These are phyloP conservation scores for Dryas alaskensis DNA, from an alignment of 306 rosid genomes.

Conservation along the genomic window DNA sequence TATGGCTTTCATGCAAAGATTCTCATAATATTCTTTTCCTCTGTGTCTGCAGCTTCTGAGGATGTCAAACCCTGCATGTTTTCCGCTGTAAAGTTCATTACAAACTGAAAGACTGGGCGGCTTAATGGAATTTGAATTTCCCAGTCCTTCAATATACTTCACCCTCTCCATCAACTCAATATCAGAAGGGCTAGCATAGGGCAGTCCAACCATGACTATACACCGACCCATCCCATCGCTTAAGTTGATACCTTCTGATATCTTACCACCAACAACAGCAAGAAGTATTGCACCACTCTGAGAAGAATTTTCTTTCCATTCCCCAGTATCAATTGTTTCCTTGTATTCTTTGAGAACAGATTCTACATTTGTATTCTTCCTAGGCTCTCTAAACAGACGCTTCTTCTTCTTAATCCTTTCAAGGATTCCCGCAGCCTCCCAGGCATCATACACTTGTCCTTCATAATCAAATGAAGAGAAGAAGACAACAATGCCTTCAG, in stretches of 20 bases:
- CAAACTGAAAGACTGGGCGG: slow-evolving; percentile 28
- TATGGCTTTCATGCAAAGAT: slow-evolving; percentile 98
- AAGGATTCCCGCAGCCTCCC: slow-evolving; percentile 79
- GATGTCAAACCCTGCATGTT: slow-evolving; percentile 65
- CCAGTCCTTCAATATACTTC: slow-evolving; percentile 76
- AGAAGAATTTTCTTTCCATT: slow-evolving; percentile 43
- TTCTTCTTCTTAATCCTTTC: slow-evolving; percentile 80
- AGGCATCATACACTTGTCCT: slow-evolving; percentile 62
- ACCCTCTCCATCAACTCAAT: slow-evolving; percentile 89
- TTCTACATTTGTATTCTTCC: slow-evolving; percentile 76
- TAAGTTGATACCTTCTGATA: slow-evolving; percentile 96
- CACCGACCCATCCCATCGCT: slow-evolving; percentile 98
- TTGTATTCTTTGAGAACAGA: slow-evolving; percentile 73
- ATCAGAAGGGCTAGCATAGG: slow-evolving; percentile 87
- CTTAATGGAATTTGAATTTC: slow-evolving; percentile 38
- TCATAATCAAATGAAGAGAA: slow-evolving; percentile 95
- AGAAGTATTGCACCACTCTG: slow-evolving; percentile 68
- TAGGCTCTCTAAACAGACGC: slow-evolving; percentile 82
- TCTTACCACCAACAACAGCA: slow-evolving; percentile 93
- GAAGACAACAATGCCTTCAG: slow-evolving; percentile 90
- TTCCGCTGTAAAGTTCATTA: slow-evolving; percentile 43
- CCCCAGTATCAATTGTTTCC: slow-evolving; percentile 49
- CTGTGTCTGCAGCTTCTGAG: slow-evolving; percentile 73
- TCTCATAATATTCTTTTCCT: slow-evolving; percentile 90
- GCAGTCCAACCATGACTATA: slow-evolving; percentile 92